Percentiles rank a stretch among this genome's conserved stretches.
Evolutionary conservation across 2,329 filamentous ascomycete species (phyloP).

Genomic region (Stylonectria norvegica): DNA sequence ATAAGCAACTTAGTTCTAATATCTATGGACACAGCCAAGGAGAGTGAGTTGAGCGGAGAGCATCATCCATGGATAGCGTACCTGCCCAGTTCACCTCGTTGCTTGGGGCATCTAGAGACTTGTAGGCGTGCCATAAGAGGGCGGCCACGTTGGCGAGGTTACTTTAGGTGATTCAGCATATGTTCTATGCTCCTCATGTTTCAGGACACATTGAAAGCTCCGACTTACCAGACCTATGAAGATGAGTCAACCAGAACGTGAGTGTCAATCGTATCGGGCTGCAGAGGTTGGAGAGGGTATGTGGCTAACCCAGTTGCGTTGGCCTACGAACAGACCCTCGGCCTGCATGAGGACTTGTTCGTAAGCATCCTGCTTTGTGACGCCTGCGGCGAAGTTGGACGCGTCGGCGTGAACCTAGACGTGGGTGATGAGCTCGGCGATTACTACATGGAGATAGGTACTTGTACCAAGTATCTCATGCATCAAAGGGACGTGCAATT

Average conservation of each 20-base stretch:
- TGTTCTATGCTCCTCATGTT: not conserved
- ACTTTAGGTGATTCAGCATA: conserved; percentile 39
- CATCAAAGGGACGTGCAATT: no score
- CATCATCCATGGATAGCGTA: conserved; percentile 31
- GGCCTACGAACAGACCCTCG: conserved; percentile 64
- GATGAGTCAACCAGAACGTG: conserved; percentile 5
- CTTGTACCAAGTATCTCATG: no score
- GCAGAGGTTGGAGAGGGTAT: conserved; percentile 1
- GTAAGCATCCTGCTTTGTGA: conserved; percentile 71
- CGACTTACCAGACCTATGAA: conserved; percentile 26
- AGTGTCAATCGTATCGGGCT: conserved; percentile 13
- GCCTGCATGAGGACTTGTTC: conserved; percentile 70
- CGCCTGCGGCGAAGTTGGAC: conserved; percentile 64
- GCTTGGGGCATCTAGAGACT: conserved; percentile 65
- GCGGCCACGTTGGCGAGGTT: conserved; percentile 75
- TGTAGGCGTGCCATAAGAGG: conserved; percentile 75
- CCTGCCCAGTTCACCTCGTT: conserved; percentile 74
- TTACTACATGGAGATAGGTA: no score
- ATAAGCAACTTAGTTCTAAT: no score
- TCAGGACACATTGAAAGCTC: not conserved
- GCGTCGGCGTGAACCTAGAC: conserved; percentile 72
- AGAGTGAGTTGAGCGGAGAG: not conserved
- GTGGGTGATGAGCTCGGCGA: conserved; percentile 7
- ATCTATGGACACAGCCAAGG: no score
- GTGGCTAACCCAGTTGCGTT: conserved; percentile 71